Conservation (phyloP, 306 rosid species). For the Rosa rugosa region DNA sequence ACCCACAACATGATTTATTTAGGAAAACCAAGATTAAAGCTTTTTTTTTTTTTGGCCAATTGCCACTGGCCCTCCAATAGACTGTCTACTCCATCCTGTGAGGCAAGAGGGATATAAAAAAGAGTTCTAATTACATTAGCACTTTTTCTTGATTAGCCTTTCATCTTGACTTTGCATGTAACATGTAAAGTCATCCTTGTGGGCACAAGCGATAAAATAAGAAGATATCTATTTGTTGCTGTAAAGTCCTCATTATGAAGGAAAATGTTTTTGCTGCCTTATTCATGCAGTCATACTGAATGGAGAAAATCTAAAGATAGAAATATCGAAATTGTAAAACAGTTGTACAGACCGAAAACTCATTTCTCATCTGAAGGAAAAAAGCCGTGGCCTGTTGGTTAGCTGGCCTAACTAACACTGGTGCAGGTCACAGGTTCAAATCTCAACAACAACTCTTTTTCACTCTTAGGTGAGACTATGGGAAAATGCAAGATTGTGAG, state of each 20-base stretch:
- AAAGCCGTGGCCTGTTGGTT: neutral
- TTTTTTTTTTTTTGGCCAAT: neutral
- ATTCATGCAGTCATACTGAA: neutral
- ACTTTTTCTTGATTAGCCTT: neutral
- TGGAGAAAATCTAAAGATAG: neutral
- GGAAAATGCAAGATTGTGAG: neutral
- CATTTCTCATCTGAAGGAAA: neutral
- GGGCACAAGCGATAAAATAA: too few species aligned
- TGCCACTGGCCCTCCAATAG: neutral
- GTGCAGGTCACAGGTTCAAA: neutral
- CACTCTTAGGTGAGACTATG: neutral
- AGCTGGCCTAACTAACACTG: too few species aligned
- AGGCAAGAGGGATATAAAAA: neutral
- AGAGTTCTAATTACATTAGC: neutral
- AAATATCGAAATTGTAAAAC: neutral
- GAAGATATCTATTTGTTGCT: too few species aligned
- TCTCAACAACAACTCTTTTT: too few species aligned
- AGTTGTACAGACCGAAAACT: neutral
- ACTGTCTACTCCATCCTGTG: neutral
- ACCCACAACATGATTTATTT: neutral
- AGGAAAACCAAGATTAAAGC: neutral
- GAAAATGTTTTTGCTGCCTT: too few species aligned
- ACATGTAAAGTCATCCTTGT: neutral
- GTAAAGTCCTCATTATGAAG: too few species aligned
- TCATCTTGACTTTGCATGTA: neutral